Evolutionary conservation across 192 early-diverging fungal species (phyloP), one percentile per base, ranked within the genome.

Genomic region (Endogone sp.): DNA sequence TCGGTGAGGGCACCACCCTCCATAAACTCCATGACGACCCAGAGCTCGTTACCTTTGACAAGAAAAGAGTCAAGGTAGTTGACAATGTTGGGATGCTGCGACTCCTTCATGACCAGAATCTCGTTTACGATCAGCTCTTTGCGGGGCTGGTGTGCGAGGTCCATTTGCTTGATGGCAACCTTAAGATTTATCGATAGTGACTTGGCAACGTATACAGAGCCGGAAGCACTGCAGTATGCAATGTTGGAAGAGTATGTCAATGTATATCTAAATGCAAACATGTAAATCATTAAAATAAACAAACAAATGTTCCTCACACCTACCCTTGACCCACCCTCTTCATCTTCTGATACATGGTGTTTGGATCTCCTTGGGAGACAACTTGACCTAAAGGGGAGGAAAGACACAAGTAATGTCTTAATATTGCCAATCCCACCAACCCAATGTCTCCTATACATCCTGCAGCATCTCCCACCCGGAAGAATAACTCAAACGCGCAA

Each of bases 21-120:
- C 96, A 99, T 99, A 78, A 91, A 94, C 82, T 99, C 97, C 94
- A 99, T 95, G 28, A 99, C 89, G 20, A 99, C 93, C 97, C 97
- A 99, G 67, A 99, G 81, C 55, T 98, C 96, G 27, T 69, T 73
- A 22, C 82, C 84, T 74, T 88, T 89, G 62, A 96, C 87, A 71
- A 99, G 79, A 78, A 91, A 99, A 10, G 92, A 85, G 78, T 98
- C 96, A 56, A 95, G 79, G 70, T 92, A 99, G 82, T 99, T 99
- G 80, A 98, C 95, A 86, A 99, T 96, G 76, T 98, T 99, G 65
- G 92, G 90, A 75, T 96, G 93, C 62, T 85, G 87, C 30, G 91
- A 92, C 80, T 96, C 92, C 75, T 93, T 94, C 95, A 96, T 96
- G 55, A 96, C 89, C 61, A 92, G 69, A 74, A 96, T 96, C 76